phyloP scores from a whole-genome alignment of 805 yeast species.

The Metschnikowia baotianmanensis region DNA sequence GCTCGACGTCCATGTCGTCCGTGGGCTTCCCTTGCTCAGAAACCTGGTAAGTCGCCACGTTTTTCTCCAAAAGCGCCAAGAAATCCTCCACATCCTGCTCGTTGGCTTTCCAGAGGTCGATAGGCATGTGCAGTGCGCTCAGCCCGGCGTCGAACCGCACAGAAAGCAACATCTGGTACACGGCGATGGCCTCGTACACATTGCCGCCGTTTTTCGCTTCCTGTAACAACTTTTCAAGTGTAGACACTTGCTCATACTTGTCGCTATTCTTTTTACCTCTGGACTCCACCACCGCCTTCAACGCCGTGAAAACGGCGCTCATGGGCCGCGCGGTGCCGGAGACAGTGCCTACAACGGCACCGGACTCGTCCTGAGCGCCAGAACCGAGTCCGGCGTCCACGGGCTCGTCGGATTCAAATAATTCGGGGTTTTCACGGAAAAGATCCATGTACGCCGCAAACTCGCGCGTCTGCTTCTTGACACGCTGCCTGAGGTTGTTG shows the following conservation, averaged over 20 bases:
- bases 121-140: constrained; percentile 67
- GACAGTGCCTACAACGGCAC: constrained; percentile 31
- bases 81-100: constrained; percentile 60
- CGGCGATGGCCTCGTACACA: constrained; percentile 74
- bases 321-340: constrained; percentile 39
- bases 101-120: constrained; percentile 75
- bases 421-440: constrained; percentile 68
- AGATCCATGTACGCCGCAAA: constrained; percentile 55
- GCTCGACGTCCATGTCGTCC: constrained; percentile 73
- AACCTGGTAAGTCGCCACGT: constrained; percentile 59
- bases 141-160: constrained; percentile 80
- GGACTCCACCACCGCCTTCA: constrained; percentile 75
- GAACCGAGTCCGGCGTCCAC: constrained; percentile 35
- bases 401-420: constrained; percentile 59
- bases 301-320: constrained; percentile 61
- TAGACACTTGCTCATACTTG: constrained; percentile 68
- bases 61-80: constrained; percentile 65
- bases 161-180: constrained; percentile 80
- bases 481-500: constrained; percentile 85
- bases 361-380: constrained; percentile 26
- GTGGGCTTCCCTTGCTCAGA: constrained; percentile 68
- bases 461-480: constrained; percentile 75
- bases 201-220: constrained; percentile 24
- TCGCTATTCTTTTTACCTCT: constrained; percentile 97
- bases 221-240: constrained; percentile 60